A percentile compares a stretch with the other conserved stretches of the same genome.
These are phyloP conservation scores for Nidularia sp. DNA, from an alignment of 768 basidiomycete species.

Conservation along the genomic window DNA sequence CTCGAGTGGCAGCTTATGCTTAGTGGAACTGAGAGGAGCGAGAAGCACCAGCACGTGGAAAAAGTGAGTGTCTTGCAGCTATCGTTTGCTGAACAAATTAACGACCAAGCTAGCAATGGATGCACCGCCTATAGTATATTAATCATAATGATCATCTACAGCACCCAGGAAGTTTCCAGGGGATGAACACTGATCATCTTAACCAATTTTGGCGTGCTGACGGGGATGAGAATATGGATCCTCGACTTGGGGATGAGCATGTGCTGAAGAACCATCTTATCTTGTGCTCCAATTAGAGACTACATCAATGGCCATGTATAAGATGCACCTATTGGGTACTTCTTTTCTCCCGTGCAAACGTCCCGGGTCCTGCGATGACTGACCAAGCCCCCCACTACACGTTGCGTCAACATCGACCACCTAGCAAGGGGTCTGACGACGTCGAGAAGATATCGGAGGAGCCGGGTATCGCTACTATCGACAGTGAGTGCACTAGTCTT, in stretches of 20 bases:
- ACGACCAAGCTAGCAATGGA: no score
- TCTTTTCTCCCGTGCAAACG: slow-evolving; percentile 7
- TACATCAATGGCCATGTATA: slow-evolving; percentile 9
- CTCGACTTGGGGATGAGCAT: slow-evolving; percentile 9
- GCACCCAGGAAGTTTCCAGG: no score
- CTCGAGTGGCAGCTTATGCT: no score
- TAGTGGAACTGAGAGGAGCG: no score
- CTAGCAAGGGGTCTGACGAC: slow-evolving; percentile 12
- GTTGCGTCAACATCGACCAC: slow-evolving; percentile 11
- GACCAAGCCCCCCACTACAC: slow-evolving; percentile 19
- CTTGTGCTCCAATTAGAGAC: slow-evolving; percentile 10
- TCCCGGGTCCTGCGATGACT: slow-evolving; percentile 15
- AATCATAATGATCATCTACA: no score
- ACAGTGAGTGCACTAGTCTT: slow-evolving; percentile 14
- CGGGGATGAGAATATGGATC: neutral
- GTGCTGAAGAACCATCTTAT: slow-evolving; percentile 12
- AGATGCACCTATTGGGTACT: slow-evolving; percentile 1
- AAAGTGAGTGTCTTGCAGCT: no score
- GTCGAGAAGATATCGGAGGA: slow-evolving; percentile 19
- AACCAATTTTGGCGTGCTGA: neutral
- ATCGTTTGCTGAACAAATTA: no score
- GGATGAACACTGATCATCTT: no score
- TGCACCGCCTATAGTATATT: no score
- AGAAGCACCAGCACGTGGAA: no score
- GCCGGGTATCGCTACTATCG: slow-evolving; percentile 9